phyloP scores from a whole-genome alignment of 139 green algal genomes.

The Ostreobium quekettii region DNA sequence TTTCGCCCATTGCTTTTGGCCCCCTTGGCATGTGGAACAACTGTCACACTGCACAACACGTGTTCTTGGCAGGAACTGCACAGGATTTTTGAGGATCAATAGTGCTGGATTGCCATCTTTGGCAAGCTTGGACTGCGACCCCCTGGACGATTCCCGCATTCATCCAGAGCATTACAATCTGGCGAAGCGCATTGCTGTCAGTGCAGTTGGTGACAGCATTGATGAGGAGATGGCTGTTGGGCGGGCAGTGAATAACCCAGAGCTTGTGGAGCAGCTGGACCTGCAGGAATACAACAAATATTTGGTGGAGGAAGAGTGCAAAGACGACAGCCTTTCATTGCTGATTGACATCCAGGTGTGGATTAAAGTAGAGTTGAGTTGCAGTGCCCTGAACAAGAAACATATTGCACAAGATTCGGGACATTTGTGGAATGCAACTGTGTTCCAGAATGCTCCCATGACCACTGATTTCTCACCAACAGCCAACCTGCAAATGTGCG shows the following conservation, averaged over 20 bases:
- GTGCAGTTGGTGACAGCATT: background rate
- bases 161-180: constrained; percentile 43
- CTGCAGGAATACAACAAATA: constrained; percentile 13
- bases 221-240: constrained; percentile 8
- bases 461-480: no score
- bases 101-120: constrained; percentile 31
- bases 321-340: constrained; percentile 5
- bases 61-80: constrained; percentile 67
- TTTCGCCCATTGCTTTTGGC: background rate
- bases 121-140: constrained; percentile 56
- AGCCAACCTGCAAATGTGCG: no score
- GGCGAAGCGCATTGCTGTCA: constrained; percentile 9
- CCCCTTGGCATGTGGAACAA: no score
- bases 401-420: no score
- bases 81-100: constrained; percentile 56
- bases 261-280: background rate
- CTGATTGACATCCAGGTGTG: constrained; percentile 12
- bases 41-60: no score
- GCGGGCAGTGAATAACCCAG: background rate
- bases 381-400: no score
- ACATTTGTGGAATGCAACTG: no score
- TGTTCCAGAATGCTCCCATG: no score
- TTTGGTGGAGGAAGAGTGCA: background rate
- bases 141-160: constrained; percentile 72
- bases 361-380: no score